A percentile compares a stretch with the other conserved stretches of the same genome.
phyloP scores from a whole-genome alignment of 2,329 filamentous ascomycete genomes.

The Westerdykella aurantiaca region DNA sequence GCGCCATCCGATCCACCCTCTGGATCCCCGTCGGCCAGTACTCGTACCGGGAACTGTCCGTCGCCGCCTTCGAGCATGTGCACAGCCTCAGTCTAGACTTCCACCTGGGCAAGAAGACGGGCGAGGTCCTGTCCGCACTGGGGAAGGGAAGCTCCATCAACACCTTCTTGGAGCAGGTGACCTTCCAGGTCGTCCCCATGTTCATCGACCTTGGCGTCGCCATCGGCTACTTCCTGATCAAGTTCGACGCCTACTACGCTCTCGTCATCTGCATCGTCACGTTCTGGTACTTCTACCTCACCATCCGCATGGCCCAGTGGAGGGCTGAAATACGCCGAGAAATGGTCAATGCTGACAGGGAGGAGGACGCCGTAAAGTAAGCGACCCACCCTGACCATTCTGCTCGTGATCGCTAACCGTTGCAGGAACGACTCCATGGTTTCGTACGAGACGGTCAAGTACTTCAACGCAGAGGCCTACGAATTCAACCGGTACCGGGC shows the following conservation, averaged over 20 bases:
- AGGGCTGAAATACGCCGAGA: conserved; percentile 82
- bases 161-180: conserved; percentile 91
- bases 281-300: conserved; percentile 94
- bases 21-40: conserved; percentile 98
- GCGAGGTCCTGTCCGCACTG: conserved; percentile 88
- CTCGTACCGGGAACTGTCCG: conserved; percentile 88
- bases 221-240: conserved; percentile 70
- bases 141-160: conserved; percentile 97
- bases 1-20: conserved; percentile 71
- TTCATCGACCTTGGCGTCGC: conserved; percentile 82
- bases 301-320: conserved; percentile 91
- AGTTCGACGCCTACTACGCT: conserved; percentile 84
- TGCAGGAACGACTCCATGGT: conserved; percentile 86
- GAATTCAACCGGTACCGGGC: conserved; percentile 54
- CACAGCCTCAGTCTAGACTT: conserved; percentile 94
- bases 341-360: conserved; percentile 91
- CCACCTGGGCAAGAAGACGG: conserved; percentile 91
- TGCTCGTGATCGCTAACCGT: conserved; percentile 19
- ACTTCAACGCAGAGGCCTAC: conserved; percentile 57
- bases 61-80: conserved; percentile 94
- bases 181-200: conserved; percentile 94
- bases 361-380: conserved; percentile 91
- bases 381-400: conserved; percentile 19
- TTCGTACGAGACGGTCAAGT: conserved; percentile 80
- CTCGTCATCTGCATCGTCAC: conserved; percentile 85